phyloP scores from a whole-genome alignment of 169 alveolate species.

The Plasmodium inui region DNA sequence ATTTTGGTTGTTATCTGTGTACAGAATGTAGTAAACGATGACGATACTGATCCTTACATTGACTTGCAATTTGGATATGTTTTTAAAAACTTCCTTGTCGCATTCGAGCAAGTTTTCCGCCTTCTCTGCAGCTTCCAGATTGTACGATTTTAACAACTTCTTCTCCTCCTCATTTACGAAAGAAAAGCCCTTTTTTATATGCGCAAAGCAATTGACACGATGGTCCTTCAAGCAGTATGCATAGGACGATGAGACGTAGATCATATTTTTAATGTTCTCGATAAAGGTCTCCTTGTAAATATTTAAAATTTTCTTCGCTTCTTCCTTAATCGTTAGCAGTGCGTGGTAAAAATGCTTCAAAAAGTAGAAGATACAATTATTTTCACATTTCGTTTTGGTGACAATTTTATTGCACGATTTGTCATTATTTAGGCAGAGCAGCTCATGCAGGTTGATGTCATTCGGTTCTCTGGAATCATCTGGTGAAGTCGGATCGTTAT shows the following conservation, averaged over 20 bases:
- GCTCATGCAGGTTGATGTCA: constrained; percentile 28
- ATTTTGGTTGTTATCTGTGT: constrained; percentile 50
- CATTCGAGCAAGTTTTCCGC: neutral
- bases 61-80: constrained; percentile 43
- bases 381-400: constrained; percentile 50
- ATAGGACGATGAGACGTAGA: constrained; percentile 75
- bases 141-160: constrained; percentile 11
- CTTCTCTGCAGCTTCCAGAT: constrained; percentile 6
- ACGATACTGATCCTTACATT: constrained; percentile 69
- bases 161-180: constrained; percentile 65
- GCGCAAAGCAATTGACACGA: constrained; percentile 58
- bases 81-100: constrained; percentile 24
- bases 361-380: constrained; percentile 66
- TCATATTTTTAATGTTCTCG: constrained; percentile 72
- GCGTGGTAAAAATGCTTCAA: constrained; percentile 68
- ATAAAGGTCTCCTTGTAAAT: constrained; percentile 75
- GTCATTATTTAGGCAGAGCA: constrained; percentile 67
- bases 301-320: constrained; percentile 56
- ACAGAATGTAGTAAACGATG: constrained; percentile 58
- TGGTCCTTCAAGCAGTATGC: constrained; percentile 54
- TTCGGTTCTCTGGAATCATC: constrained; percentile 1
- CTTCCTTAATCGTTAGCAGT: constrained; percentile 70
- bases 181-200: constrained; percentile 52
- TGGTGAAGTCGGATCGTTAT: neutral
- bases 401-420: constrained; percentile 37